Evolutionary conservation across 306 rosid species (phyloP).

Genomic region (Casuarina cunninghamiana): DNA sequence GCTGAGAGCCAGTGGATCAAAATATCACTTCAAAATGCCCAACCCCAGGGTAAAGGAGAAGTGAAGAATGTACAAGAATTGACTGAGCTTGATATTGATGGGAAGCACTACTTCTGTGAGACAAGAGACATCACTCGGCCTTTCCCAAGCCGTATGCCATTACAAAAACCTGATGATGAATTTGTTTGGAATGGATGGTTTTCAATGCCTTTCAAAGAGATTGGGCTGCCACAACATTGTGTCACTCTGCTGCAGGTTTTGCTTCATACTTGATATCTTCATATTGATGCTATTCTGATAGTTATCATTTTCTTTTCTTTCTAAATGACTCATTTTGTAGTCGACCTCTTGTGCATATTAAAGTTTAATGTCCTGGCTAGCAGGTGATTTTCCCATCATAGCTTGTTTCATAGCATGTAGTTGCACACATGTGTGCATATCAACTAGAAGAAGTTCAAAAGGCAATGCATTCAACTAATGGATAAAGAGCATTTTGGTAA

Average conservation of each 20-base stretch:
- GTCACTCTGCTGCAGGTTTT: slow-evolving; percentile 94
- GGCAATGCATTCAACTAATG: not conserved
- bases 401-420: not conserved
- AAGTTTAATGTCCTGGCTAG: not conserved
- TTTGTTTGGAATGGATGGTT: slow-evolving; percentile 97
- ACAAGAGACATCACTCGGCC: slow-evolving; percentile 84
- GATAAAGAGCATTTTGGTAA: not conserved
- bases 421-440: not conserved
- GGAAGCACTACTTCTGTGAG: slow-evolving; percentile 89
- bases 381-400: slow-evolving; percentile 1
- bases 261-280: slow-evolving; percentile 41
- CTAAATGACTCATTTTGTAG: slow-evolving; percentile 7
- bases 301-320: slow-evolving; percentile 34
- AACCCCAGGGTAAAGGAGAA: slow-evolving; percentile 84
- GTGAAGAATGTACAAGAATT: slow-evolving; percentile 70
- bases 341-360: slow-evolving; percentile 1
- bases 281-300: slow-evolving; percentile 22
- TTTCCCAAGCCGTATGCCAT: slow-evolving; percentile 68
- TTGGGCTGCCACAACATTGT: slow-evolving; percentile 82
- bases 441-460: slow-evolving; percentile 1
- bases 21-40: slow-evolving; percentile 68
- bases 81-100: slow-evolving; percentile 83
- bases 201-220: slow-evolving; percentile 64
- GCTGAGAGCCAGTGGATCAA: slow-evolving; percentile 88
- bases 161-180: slow-evolving; percentile 72